Evolutionary conservation across 805 yeast species (phyloP).

Genomic region (Martiniozyma abietophila): DNA sequence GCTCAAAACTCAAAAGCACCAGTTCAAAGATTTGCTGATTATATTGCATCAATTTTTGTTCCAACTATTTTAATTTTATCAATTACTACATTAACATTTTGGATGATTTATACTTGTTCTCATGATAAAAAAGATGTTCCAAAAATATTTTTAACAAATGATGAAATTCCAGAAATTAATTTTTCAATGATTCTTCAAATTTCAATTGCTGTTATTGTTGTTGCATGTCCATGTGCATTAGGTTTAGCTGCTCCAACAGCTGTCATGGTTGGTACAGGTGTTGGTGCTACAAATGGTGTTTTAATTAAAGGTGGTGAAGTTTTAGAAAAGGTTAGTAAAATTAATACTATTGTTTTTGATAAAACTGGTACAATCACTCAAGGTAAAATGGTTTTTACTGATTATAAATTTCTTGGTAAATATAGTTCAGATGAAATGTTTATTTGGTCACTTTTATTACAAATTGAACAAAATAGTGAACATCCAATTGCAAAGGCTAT

Average conservation of each 20-base stretch:
- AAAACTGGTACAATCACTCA: constrained; percentile 93
- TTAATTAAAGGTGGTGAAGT: constrained; percentile 90
- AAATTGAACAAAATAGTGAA: constrained; percentile 63
- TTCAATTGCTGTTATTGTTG: constrained; percentile 87
- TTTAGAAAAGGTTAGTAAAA: constrained; percentile 59
- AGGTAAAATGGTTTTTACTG: constrained; percentile 55
- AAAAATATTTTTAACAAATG: constrained; percentile 18
- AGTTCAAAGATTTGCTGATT: constrained; percentile 82
- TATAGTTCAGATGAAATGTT: constrained; percentile 18
- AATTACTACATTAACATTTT: constrained; percentile 50
- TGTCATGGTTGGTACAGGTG: constrained; percentile 97
- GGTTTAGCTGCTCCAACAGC: constrained; percentile 99
- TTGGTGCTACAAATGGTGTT: constrained; percentile 85
- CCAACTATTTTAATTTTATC: constrained; percentile 62
- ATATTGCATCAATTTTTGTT: constrained; percentile 76
- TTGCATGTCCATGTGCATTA: constrained; percentile 97
- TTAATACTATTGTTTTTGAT: constrained; percentile 71
- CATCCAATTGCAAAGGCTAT: constrained; percentile 85
- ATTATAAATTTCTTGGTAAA: constrained; percentile 16
- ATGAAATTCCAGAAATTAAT: constrained; percentile 12
- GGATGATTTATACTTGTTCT: constrained; percentile 37
- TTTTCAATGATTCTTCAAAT: constrained; percentile 42
- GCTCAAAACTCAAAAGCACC: constrained; percentile 90
- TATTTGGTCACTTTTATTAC: constrained; percentile 44
- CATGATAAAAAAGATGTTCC: constrained; percentile 17